Conservation (phyloP, 345 rosid genomes). For the Populus simonii region DNA sequence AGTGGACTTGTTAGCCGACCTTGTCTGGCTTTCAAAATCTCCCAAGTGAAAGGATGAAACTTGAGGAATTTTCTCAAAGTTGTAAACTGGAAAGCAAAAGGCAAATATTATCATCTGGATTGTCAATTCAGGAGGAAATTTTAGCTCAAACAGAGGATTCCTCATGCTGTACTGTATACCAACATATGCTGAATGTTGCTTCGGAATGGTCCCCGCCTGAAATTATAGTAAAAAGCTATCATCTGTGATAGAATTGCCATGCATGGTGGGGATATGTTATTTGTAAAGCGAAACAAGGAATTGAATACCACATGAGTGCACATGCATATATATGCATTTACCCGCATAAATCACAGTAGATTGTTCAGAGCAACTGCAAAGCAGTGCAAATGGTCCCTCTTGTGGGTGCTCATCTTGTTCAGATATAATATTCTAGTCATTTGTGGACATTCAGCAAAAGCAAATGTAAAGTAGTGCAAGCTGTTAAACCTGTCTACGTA, state of each 20-base stretch:
- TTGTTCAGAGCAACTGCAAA: neutral
- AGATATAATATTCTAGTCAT: neutral
- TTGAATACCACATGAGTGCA: neutral
- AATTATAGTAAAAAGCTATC: slow-evolving; percentile 5
- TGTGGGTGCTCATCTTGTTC: neutral
- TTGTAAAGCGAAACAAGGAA: neutral
- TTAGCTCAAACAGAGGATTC: slow-evolving; percentile 11
- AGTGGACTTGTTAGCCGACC: neutral
- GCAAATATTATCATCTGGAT: neutral
- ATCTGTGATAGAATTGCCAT: neutral
- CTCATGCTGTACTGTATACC: slow-evolving; percentile 2
- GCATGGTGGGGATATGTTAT: neutral
- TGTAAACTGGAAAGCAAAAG: neutral
- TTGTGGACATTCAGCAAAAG: neutral
- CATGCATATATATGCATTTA: neutral
- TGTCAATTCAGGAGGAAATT: neutral
- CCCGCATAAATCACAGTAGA: neutral
- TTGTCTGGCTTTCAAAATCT: neutral
- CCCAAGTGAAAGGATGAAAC: neutral
- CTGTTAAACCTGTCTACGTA: neutral
- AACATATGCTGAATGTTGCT: slow-evolving; percentile 3
- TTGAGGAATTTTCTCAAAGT: neutral
- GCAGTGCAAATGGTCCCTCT: neutral
- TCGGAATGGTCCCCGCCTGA: slow-evolving; percentile 14
- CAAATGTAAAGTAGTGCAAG: neutral